Evolutionary conservation across 2,329 filamentous ascomycete genomes (phyloP).

Genomic region (Paramyrothecium roridum): DNA sequence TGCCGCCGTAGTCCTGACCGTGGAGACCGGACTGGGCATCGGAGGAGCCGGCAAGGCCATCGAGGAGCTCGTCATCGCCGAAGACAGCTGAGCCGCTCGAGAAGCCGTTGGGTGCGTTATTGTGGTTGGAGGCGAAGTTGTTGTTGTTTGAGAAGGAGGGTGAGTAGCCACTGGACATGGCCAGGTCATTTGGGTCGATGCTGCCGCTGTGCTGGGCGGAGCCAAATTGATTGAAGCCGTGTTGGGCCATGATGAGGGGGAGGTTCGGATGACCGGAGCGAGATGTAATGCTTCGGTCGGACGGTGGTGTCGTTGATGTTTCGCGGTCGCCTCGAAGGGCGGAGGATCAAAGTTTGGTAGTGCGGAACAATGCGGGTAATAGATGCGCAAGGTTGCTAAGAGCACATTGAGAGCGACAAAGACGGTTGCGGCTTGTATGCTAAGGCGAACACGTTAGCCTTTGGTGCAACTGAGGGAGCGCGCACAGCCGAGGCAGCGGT

Average conservation of each 20-base stretch:
- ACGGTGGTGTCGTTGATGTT: background rate
- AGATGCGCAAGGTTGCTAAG: background rate
- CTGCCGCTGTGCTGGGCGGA: conserved; percentile 52
- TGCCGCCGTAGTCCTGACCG: conserved; percentile 53
- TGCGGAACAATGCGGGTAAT: background rate
- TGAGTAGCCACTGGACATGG: conserved; percentile 61
- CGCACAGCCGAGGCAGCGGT: background rate
- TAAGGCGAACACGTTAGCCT: background rate
- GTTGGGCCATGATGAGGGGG: conserved; percentile 46
- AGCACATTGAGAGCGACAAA: background rate
- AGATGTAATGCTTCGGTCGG: background rate
- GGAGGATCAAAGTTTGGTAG: background rate
- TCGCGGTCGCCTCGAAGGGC: background rate
- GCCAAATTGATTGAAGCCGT: conserved; percentile 54
- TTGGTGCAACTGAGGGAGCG: background rate
- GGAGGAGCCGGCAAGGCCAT: conserved; percentile 60
- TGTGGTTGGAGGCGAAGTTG: conserved; percentile 54
- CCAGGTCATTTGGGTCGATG: conserved; percentile 83
- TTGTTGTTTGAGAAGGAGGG: conserved; percentile 54
- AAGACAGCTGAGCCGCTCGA: conserved; percentile 76
- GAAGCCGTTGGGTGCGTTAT: conserved; percentile 67
- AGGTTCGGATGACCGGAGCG: background rate
- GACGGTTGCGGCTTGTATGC: background rate
- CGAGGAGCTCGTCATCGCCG: conserved; percentile 83
- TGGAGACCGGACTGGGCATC: conserved; percentile 50